phyloP scores from a whole-genome alignment of 768 basidiomycete species.

The Pulveroboletus sp. region DNA sequence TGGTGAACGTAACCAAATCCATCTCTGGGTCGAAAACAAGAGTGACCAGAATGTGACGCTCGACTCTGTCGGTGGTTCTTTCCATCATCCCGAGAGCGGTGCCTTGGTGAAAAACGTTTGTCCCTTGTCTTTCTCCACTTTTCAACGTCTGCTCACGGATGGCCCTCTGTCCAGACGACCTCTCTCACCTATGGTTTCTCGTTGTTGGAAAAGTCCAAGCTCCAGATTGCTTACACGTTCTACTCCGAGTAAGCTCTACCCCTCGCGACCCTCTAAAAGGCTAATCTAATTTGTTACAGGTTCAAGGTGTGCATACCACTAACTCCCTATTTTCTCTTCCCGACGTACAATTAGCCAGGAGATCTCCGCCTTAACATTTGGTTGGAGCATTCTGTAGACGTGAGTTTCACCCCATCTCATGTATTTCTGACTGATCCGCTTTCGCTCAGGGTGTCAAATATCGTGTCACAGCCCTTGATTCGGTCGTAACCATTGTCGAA shows the following conservation, averaged over 20 bases:
- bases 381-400: conserved; percentile 68
- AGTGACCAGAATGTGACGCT: conserved; percentile 70
- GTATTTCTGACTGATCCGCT: background rate
- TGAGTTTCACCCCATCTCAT: conserved; percentile 29
- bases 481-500: conserved; percentile 74
- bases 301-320: conserved; percentile 48
- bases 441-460: conserved; percentile 47
- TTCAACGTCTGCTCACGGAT: background rate
- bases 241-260: conserved; percentile 68
- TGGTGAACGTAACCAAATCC: conserved; percentile 71
- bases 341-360: conserved; percentile 50
- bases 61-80: conserved; percentile 58
- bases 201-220: conserved; percentile 52
- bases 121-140: background rate
- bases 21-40: conserved; percentile 68
- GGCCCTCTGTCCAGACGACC: conserved; percentile 48
- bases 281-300: conserved; percentile 32
- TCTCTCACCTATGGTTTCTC: conserved; percentile 48
- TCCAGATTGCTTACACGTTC: conserved; percentile 69
- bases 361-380: conserved; percentile 71
- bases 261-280: background rate
- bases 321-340: background rate
- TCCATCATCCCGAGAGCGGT: conserved; percentile 61
- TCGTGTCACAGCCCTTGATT: conserved; percentile 70
- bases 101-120: conserved; percentile 71